These are phyloP conservation scores for Mycena polygramma DNA, from an alignment of 768 basidiomycete genomes.

Conservation along the genomic window DNA sequence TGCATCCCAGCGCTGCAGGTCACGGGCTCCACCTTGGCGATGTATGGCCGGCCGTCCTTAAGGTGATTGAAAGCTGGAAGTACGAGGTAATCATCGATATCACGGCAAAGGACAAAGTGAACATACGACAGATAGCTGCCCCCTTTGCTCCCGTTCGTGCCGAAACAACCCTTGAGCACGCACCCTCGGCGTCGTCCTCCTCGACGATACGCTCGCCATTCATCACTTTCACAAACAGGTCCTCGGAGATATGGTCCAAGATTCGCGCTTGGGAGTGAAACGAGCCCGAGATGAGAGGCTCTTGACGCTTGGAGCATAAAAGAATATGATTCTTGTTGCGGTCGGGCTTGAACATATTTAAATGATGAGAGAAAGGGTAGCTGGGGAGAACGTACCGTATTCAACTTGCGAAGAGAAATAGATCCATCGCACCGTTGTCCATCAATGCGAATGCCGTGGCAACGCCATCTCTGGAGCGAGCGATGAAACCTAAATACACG, in stretches of 20 bases:
- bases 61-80: constrained; percentile 26
- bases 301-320: constrained; percentile 17
- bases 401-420: constrained; percentile 1
- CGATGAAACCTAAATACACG: constrained; percentile 9
- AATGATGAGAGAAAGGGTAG: not conserved
- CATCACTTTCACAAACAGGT: constrained; percentile 23
- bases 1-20: constrained; percentile 22
- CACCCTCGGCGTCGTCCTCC: constrained; percentile 18
- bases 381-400: not conserved
- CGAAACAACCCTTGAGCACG: constrained; percentile 3
- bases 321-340: constrained; percentile 23
- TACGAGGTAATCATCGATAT: not conserved
- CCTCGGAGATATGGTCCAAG: constrained; percentile 25
- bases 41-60: constrained; percentile 18
- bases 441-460: not conserved
- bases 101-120: constrained; percentile 1
- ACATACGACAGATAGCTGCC: constrained; percentile 4
- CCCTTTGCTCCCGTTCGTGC: not conserved
- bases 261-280: constrained; percentile 18
- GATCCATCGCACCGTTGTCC: not conserved
- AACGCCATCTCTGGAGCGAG: constrained; percentile 18
- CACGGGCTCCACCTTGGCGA: constrained; percentile 14
- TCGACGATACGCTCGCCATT: constrained; percentile 18
- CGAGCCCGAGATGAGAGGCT: constrained; percentile 1
- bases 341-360: not conserved